Conservation (phyloP, 106 monocot species). For the Narthecium ossifragum region DNA sequence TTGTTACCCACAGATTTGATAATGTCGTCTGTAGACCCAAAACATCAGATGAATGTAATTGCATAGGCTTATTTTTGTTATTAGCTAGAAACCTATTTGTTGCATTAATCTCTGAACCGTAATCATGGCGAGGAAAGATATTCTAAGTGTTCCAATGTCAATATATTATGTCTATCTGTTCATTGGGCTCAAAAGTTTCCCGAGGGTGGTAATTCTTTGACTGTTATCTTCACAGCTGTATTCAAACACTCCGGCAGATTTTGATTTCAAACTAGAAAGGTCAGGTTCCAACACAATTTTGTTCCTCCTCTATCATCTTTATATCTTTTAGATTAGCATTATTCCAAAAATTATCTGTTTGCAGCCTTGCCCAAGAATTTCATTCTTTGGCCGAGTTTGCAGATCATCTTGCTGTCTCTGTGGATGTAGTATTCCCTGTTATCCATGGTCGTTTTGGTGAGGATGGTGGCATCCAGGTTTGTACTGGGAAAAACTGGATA, state of each 20-base stretch:
- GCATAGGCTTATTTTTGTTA: no score
- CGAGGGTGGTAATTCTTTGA: neutral
- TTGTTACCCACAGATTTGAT: no score
- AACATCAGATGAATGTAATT: no score
- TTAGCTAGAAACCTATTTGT: no score
- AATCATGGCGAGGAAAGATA: no score
- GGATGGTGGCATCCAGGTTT: conserved; percentile 95
- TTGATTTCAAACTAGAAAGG: conserved; percentile 97
- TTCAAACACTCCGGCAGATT: conserved; percentile 94
- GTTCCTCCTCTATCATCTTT: neutral
- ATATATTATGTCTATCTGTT: no score
- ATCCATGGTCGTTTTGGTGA: conserved; percentile 94
- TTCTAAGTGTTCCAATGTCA: no score
- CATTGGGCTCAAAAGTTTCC: no score
- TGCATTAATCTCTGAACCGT: no score
- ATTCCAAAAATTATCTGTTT: conserved; percentile 11
- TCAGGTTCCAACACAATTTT: conserved; percentile 16
- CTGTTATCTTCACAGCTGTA: conserved; percentile 54
- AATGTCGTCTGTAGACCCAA: no score
- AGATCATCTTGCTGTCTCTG: conserved; percentile 59
- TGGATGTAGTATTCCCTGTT: conserved; percentile 90
- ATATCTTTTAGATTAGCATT: neutral
- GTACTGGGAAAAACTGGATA: no score
- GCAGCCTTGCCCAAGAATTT: conserved; percentile 81
- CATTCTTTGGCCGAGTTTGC: conserved; percentile 57